phyloP scores from a whole-genome alignment of 2,329 filamentous ascomycete genomes.

The Fusarium pseudocircinatum region DNA sequence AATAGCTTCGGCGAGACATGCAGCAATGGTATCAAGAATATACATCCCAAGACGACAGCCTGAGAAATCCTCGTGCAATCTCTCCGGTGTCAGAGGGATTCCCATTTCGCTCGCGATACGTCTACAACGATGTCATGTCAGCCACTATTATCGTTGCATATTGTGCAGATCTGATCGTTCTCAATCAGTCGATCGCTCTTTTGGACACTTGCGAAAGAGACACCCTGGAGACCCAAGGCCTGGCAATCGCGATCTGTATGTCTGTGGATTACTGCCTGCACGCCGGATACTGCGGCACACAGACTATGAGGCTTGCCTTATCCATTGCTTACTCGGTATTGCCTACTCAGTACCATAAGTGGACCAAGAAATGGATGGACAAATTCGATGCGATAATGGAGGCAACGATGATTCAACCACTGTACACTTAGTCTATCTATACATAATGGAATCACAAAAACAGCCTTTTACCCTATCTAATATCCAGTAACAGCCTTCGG shows the following conservation, averaged over 20 bases:
- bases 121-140: not conserved
- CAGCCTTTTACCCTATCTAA: not conserved
- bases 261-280: not conserved
- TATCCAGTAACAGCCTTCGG: not conserved
- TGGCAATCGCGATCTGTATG: not conserved
- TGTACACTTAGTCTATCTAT: not conserved
- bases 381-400: not conserved
- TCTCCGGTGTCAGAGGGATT: fast-evolving
- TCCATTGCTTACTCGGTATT: not conserved
- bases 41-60: fast-evolving
- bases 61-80: fast-evolving
- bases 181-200: fast-evolving
- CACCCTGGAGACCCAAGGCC: fast-evolving
- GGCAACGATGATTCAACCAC: not conserved
- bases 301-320: fast-evolving
- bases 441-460: fast-evolving
- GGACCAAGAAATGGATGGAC: not conserved
- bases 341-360: fast-evolving
- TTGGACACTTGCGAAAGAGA: fast-evolving
- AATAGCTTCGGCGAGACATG: not conserved
- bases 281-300: not conserved
- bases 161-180: not conserved
- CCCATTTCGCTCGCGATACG: not conserved
- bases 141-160: not conserved
- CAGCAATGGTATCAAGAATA: not conserved